phyloP scores from a whole-genome alignment of 1,284 basidiomycete species.

The Xerocomus nothofagi region DNA sequence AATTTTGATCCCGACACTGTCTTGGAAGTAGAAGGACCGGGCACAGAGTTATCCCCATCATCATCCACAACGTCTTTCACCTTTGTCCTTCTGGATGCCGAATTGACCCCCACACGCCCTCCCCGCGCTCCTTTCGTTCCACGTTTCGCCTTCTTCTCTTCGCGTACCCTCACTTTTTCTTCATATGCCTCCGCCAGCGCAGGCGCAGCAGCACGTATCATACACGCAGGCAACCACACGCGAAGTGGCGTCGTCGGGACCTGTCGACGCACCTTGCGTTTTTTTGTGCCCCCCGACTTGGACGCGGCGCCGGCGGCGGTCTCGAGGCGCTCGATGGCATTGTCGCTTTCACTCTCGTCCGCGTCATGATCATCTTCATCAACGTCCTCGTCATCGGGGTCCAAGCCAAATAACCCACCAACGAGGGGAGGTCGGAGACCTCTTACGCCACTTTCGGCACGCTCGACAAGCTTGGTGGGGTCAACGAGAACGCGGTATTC shows the following conservation, averaged over 20 bases:
- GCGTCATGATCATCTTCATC: slow-evolving; percentile 33
- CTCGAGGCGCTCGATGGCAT: slow-evolving; percentile 31
- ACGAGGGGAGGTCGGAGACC: slow-evolving; percentile 55
- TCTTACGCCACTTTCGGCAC: slow-evolving; percentile 63
- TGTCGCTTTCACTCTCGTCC: slow-evolving; percentile 40
- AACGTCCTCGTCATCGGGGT: slow-evolving; percentile 39
- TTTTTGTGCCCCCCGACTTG: slow-evolving; percentile 39
- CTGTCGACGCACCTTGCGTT: slow-evolving; percentile 38
- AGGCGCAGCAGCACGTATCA: slow-evolving; percentile 67
- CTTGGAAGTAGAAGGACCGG: slow-evolving; percentile 11
- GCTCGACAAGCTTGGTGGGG: slow-evolving; percentile 59
- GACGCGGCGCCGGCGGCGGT: slow-evolving; percentile 43
- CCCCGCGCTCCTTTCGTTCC: slow-evolving; percentile 18
- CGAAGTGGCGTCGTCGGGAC: slow-evolving; percentile 53
- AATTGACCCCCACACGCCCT: background rate
- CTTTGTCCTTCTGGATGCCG: slow-evolving; percentile 2
- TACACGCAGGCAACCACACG: slow-evolving; percentile 75
- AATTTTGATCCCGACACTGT: background rate
- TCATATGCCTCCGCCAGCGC: slow-evolving; percentile 61
- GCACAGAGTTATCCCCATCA: background rate
- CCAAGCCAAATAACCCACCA: slow-evolving; percentile 48
- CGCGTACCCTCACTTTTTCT: slow-evolving; percentile 48
- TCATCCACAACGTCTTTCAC: background rate
- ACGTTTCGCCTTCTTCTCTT: slow-evolving; percentile 50
- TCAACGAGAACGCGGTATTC: slow-evolving; percentile 76